phyloP scores from a whole-genome alignment of 2,329 filamentous ascomycete genomes.

The Fusarium fujikuroi region DNA sequence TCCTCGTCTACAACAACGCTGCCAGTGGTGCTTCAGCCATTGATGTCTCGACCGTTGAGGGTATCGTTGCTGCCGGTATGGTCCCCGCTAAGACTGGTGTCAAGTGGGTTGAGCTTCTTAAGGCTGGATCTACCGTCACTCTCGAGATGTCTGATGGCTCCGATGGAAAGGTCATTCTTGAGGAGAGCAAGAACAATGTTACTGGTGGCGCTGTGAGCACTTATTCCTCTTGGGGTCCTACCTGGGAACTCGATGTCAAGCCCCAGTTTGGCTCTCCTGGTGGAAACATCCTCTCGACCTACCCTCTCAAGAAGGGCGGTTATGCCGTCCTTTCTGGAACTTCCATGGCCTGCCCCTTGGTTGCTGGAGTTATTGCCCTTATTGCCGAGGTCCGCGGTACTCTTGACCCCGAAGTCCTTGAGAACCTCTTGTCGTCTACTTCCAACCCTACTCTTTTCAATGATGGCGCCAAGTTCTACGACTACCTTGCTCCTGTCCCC shows the following conservation, averaged over 20 bases:
- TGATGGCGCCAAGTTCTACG: slow-evolving; percentile 50
- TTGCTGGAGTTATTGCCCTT: slow-evolving; percentile 65
- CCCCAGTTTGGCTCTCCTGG: slow-evolving; percentile 66
- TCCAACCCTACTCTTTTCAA: slow-evolving; percentile 62
- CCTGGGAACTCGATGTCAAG: slow-evolving; percentile 66
- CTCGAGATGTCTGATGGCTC: slow-evolving; percentile 56
- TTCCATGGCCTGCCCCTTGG: slow-evolving; percentile 69
- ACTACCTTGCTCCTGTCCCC: slow-evolving; percentile 62
- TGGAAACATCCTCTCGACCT: slow-evolving; percentile 68
- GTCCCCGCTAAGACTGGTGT: slow-evolving; percentile 8
- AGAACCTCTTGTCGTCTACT: slow-evolving; percentile 61
- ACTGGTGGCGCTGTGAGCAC: slow-evolving; percentile 63
- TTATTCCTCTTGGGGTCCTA: slow-evolving; percentile 70
- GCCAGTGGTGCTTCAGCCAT: slow-evolving; percentile 2
- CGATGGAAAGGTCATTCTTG: slow-evolving; percentile 45
- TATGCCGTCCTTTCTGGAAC: slow-evolving; percentile 67
- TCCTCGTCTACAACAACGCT: slow-evolving; percentile 69
- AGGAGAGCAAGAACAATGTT: slow-evolving; percentile 51
- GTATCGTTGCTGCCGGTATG: slow-evolving; percentile 17
- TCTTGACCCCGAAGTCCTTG: slow-evolving; percentile 59
- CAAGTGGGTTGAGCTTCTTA: slow-evolving; percentile 22
- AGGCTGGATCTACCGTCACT: slow-evolving; percentile 53
- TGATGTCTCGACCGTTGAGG: slow-evolving; percentile 9
- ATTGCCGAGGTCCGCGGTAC: slow-evolving; percentile 63
- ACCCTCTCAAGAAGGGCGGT: slow-evolving; percentile 56